These are phyloP conservation scores for Leccinum subtestaceum DNA, from an alignment of 768 basidiomycete species.

Conservation along the genomic window DNA sequence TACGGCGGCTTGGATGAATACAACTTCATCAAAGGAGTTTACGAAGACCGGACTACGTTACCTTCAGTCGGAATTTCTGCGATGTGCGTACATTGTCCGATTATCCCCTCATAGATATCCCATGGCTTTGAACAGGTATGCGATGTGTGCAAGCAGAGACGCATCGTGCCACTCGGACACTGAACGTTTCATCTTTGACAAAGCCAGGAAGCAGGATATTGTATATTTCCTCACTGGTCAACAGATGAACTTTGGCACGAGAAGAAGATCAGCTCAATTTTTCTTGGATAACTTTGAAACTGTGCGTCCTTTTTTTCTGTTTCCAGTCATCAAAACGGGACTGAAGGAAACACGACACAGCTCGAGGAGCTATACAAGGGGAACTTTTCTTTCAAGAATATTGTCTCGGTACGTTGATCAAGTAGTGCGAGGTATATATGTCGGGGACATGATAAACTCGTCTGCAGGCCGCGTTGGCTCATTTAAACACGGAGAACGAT, in stretches of 20 bases:
- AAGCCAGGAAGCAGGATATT: slow-evolving; percentile 60
- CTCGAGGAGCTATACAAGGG: slow-evolving; percentile 68
- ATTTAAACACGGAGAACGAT: slow-evolving; percentile 68
- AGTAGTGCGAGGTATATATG: background rate
- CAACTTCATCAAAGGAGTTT: slow-evolving; percentile 64
- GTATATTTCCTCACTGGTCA: slow-evolving; percentile 62
- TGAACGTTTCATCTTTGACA: slow-evolving; percentile 54
- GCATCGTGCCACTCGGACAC: slow-evolving; percentile 57
- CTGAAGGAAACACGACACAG: slow-evolving; percentile 29
- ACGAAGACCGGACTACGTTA: slow-evolving; percentile 72
- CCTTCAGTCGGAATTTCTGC: slow-evolving; percentile 62
- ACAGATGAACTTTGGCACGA: slow-evolving; percentile 50
- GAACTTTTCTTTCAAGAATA: slow-evolving; percentile 54
- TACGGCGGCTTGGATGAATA: slow-evolving; percentile 76
- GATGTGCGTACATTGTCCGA: slow-evolving; percentile 44
- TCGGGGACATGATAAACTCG: slow-evolving; percentile 8
- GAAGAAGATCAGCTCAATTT: slow-evolving; percentile 54
- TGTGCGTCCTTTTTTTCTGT: slow-evolving; percentile 37
- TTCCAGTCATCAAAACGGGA: background rate
- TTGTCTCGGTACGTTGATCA: slow-evolving; percentile 47
- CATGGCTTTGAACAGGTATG: slow-evolving; percentile 42
- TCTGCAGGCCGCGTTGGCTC: slow-evolving; percentile 36
- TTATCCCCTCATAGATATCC: background rate
- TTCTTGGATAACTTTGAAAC: slow-evolving; percentile 67
- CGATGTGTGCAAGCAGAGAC: slow-evolving; percentile 61